These are phyloP conservation scores for bread wheat (Triticum aestivum) DNA, from an alignment of 176 grass and related monocot genomes.

Conservation along the genomic window DNA sequence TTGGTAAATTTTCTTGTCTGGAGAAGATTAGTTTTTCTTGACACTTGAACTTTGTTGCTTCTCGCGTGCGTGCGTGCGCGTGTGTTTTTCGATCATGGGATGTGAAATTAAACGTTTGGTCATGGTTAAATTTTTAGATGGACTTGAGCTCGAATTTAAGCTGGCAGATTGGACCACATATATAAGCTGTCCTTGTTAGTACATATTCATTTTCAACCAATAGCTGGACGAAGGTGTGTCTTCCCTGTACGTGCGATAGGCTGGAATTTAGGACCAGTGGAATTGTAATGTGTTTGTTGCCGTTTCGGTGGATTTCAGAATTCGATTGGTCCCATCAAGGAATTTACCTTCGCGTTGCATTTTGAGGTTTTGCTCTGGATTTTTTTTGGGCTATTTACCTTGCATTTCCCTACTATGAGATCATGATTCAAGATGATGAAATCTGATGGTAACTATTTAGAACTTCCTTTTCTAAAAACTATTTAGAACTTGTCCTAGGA, in stretches of 20 bases:
- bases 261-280: background rate
- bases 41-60: background rate
- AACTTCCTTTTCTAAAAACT: background rate
- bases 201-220: constrained; percentile 28
- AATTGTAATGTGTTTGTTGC: background rate
- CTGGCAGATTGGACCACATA: background rate
- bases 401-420: background rate
- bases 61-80: background rate
- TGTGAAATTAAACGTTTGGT: background rate
- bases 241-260: background rate
- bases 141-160: background rate
- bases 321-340: background rate
- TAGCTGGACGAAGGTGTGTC: background rate
- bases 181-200: background rate
- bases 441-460: background rate
- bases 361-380: background rate
- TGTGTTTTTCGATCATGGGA: background rate
- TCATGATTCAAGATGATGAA: background rate
- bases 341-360: background rate
- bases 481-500: background rate
- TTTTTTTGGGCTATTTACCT: background rate
- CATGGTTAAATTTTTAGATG: background rate
- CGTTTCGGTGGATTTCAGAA: background rate
- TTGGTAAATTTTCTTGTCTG: background rate
- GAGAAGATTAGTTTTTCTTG: background rate